Percentiles rank a stretch among this genome's conserved stretches.
Evolutionary conservation across 2,329 filamentous ascomycete genomes (phyloP).

Genomic region (Monilinia laxa): DNA sequence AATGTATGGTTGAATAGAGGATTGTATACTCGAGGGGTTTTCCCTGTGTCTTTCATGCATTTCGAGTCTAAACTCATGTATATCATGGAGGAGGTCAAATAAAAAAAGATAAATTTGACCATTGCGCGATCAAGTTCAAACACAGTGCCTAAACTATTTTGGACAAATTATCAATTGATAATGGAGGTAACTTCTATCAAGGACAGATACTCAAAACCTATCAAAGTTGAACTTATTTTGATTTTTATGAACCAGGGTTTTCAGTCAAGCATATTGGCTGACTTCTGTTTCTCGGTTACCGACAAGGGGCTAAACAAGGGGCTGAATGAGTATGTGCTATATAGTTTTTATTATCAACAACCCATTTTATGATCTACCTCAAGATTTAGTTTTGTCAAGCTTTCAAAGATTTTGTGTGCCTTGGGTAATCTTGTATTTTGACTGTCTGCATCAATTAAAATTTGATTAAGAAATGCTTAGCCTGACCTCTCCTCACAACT

Average conservation of each 20-base stretch:
- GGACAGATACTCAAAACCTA: background rate
- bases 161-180: background rate
- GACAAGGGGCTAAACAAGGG: background rate
- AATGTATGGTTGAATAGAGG: background rate
- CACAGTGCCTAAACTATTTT: background rate
- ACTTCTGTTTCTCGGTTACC: background rate
- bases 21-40: background rate
- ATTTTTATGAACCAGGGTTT: background rate
- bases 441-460: background rate
- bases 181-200: background rate
- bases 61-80: background rate
- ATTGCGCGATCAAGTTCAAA: background rate
- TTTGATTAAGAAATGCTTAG: background rate
- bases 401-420: too few relatives aligned
- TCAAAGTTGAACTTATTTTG: background rate
- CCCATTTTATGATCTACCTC: background rate
- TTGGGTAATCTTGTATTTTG: background rate
- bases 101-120: background rate
- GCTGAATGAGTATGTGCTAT: background rate
- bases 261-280: background rate
- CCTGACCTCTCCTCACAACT: background rate
- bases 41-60: too few relatives aligned
- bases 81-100: background rate
- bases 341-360: background rate
- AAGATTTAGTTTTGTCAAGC: background rate